Evolutionary conservation across 352 stramenopile genomes (phyloP).

Genomic region (Globisporangium viniferum): DNA sequence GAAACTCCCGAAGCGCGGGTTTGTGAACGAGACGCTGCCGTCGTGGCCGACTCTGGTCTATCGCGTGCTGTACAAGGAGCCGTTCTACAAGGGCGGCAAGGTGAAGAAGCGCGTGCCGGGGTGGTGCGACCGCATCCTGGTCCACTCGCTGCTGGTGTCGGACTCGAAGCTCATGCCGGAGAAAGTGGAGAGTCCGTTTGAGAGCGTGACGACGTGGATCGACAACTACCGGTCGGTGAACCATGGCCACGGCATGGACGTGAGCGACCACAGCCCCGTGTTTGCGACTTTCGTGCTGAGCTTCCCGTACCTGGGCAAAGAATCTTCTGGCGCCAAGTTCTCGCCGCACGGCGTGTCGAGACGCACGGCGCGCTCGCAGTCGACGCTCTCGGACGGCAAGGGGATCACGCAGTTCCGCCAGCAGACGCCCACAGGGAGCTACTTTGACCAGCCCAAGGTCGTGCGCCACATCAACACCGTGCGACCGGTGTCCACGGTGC

Average conservation of each 20-base stretch:
- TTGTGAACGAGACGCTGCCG: slow-evolving; percentile 56
- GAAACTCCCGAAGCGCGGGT: slow-evolving; percentile 72
- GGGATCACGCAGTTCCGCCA: slow-evolving; percentile 24
- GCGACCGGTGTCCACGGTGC: slow-evolving; percentile 60
- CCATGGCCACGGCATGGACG: slow-evolving; percentile 75
- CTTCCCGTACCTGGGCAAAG: slow-evolving; percentile 42
- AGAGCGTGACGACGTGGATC: slow-evolving; percentile 30
- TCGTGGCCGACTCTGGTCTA: slow-evolving; percentile 79
- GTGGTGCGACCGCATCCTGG: slow-evolving; percentile 86
- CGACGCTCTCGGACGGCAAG: slow-evolving; percentile 29
- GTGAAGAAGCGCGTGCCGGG: slow-evolving; percentile 87
- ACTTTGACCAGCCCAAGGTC: slow-evolving; percentile 76
- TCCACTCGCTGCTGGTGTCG: slow-evolving; percentile 76
- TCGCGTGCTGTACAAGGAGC: slow-evolving; percentile 82
- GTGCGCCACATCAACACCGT: slow-evolving; percentile 59
- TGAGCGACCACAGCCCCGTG: slow-evolving; percentile 82
- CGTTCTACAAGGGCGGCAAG: slow-evolving; percentile 88
- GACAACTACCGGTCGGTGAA: slow-evolving; percentile 86
- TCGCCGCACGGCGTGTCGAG: slow-evolving; percentile 6
- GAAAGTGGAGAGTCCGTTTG: slow-evolving; percentile 65
- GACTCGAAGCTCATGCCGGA: slow-evolving; percentile 79
- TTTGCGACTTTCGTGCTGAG: slow-evolving; percentile 75
- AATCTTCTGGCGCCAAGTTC: slow-evolving; percentile 13
- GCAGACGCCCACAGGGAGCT: slow-evolving; percentile 44
- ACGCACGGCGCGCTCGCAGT: slow-evolving; percentile 53